Evolutionary conservation across 257 asterid species (phyloP).

Genomic region (Striga asiatica): DNA sequence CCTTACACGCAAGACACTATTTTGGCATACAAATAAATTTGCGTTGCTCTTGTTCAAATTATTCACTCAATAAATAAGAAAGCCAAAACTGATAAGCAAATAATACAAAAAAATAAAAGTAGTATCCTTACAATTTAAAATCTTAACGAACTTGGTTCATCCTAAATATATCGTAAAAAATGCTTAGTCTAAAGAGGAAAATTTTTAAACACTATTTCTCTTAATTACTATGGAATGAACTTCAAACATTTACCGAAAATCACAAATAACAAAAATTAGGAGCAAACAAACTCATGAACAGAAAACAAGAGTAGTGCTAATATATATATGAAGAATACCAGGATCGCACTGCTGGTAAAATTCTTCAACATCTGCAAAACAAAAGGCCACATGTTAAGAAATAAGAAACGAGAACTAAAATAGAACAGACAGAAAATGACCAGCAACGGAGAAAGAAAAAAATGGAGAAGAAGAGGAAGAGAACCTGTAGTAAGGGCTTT

Average conservation of each 20-base stretch:
- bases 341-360: conserved; percentile 60
- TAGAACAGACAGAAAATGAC: not conserved
- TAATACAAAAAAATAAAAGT: not conserved
- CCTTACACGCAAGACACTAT: not conserved
- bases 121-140: not conserved
- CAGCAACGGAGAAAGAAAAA: not conserved
- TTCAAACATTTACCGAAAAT: not conserved
- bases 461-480: not conserved
- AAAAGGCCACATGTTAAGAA: conserved; percentile 9
- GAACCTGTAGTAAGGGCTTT: conserved; percentile 54
- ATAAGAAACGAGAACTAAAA: not conserved
- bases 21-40: not conserved
- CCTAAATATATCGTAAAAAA: not conserved
- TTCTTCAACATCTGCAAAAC: conserved; percentile 47
- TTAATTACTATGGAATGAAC: not conserved
- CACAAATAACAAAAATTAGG: not conserved
- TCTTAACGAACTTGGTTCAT: not conserved
- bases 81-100: not conserved
- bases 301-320: not conserved
- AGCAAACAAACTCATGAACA: not conserved
- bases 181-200: not conserved
- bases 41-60: not conserved
- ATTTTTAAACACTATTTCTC: not conserved
- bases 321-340: conserved; percentile 19
- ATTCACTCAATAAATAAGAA: not conserved